Base-by-base conservation (phyloP, 306 rosid genomes). In the Betula pendula region DNA sequence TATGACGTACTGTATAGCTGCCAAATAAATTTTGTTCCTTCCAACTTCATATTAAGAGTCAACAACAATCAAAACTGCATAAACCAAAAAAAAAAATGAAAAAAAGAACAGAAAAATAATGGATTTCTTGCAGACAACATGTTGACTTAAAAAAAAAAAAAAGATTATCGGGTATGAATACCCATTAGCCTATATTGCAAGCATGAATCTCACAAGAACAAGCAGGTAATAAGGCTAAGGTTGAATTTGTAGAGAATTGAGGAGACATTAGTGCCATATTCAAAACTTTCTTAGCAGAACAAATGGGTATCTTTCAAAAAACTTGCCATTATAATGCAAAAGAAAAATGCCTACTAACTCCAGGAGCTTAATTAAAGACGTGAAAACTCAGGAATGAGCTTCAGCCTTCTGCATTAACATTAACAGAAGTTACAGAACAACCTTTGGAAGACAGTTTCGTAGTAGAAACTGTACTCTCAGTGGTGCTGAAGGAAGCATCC, bases 401-500 rank as follows among this genome's bases (percentile, higher is more conserved):
- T 20, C 60, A 43, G 25, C 77, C 31, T 19, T 8, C 24, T 35
- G 27, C 33, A 22, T 27, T 38, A 8, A 11, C 73, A 66, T 47
- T 56, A 11, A 29, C 33, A 2, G 33, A 29, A 29, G 20, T 5
- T 40, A 7, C 20, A 40, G 1, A 65, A 9, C 24, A 33, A 35
- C 25, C 70, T 65, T 35, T 16, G 13, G 76, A 68, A 68, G 84
- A 43, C n/a, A 44, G 12, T 50, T 82, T 42, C 56, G 50, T 20
- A 74, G 24, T 77, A 29, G 78, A 53, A 52, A 52, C 17, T 69
- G 35, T 44, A 72, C 74, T 65, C 15, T 74, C 82, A 29, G 79
- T 19, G 79, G 73, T 75, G 79, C 79, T 80, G 60, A 14, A 72
- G 35, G 51, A 55, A 60, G 49, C 17, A 33, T 49, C 71, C 73